Percentiles rank a stretch among this genome's conserved stretches.
Conservation (phyloP, 306 rosid species). For the Vigna mungo region DNA sequence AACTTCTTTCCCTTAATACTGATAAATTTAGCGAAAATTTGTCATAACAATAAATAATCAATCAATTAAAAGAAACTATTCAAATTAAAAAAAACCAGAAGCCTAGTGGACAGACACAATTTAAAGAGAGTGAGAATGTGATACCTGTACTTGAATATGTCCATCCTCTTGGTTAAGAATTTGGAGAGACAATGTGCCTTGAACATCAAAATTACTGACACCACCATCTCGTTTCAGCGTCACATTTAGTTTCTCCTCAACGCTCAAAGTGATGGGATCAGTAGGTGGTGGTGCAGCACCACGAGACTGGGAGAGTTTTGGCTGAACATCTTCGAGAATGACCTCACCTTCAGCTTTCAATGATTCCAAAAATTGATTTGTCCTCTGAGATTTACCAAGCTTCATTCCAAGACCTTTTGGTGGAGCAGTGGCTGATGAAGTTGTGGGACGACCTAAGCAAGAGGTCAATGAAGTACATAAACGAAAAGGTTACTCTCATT, state of each 20-base stretch:
- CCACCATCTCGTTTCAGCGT: constrained; percentile 96
- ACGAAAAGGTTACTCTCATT: constrained; percentile 37
- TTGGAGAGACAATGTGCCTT: constrained; percentile 89
- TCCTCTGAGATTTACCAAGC: constrained; percentile 88
- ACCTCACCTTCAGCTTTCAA: constrained; percentile 97
- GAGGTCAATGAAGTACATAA: constrained; percentile 24
- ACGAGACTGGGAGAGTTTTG: constrained; percentile 69
- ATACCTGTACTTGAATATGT: constrained; percentile 90
- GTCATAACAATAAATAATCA: constrained; percentile 12
- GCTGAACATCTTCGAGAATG: constrained; percentile 89
- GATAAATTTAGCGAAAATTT: constrained; percentile 10
- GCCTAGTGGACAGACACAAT: background rate
- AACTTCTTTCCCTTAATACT: background rate
- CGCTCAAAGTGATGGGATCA: constrained; percentile 90
- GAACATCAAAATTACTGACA: constrained; percentile 89
- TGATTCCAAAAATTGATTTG: constrained; percentile 91
- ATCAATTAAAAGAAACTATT: background rate
- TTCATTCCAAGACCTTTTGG: constrained; percentile 93
- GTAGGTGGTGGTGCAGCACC: constrained; percentile 79
- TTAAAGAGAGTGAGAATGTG: constrained; percentile 15
- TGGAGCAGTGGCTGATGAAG: constrained; percentile 90
- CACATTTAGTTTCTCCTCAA: constrained; percentile 92
- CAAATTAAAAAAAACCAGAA: constrained; percentile 18
- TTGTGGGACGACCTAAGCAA: constrained; percentile 66
- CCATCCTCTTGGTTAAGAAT: constrained; percentile 90